These are phyloP conservation scores for Pelargonium myrrhifolium DNA, from an alignment of 441 rosid species.

Conservation along the genomic window DNA sequence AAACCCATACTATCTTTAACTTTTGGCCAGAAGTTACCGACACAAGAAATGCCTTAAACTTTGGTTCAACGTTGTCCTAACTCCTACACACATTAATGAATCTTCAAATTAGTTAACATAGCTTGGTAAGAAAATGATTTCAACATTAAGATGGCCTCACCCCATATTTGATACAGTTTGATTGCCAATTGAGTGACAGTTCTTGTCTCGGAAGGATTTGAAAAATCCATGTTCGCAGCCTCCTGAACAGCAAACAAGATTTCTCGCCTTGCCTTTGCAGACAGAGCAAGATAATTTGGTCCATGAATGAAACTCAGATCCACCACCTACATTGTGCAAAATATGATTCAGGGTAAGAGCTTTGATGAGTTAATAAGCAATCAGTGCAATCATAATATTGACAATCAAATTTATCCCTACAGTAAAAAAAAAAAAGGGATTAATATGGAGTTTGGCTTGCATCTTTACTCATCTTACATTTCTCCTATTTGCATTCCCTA, in stretches of 20 bases:
- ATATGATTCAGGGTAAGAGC: slow-evolving; percentile 1
- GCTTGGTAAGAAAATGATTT: neutral
- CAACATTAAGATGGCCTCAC: slow-evolving; percentile 32
- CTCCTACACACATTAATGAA: neutral
- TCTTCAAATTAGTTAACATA: neutral
- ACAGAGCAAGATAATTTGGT: slow-evolving; percentile 47
- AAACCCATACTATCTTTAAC: neutral
- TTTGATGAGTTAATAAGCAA: neutral
- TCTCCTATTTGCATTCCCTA: neutral
- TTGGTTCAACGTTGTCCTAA: too few relatives aligned
- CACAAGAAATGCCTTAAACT: neutral
- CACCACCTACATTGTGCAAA: slow-evolving; percentile 44
- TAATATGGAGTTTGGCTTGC: too few relatives aligned
- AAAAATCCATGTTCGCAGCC: slow-evolving; percentile 55
- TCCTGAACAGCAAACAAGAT: slow-evolving; percentile 70
- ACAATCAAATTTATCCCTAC: neutral
- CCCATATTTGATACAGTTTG: slow-evolving; percentile 68
- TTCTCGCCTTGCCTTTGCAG: slow-evolving; percentile 55
- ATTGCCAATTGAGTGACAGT: slow-evolving; percentile 54
- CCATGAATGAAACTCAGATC: slow-evolving; percentile 67
- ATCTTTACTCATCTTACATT: too few relatives aligned
- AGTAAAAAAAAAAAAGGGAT: too few relatives aligned
- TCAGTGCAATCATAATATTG: neutral
- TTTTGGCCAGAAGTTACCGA: too few relatives aligned
- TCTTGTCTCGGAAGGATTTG: slow-evolving; percentile 59